These are phyloP conservation scores for Trametes hirsuta DNA, from an alignment of 1,284 basidiomycete genomes.

Conservation along the genomic window DNA sequence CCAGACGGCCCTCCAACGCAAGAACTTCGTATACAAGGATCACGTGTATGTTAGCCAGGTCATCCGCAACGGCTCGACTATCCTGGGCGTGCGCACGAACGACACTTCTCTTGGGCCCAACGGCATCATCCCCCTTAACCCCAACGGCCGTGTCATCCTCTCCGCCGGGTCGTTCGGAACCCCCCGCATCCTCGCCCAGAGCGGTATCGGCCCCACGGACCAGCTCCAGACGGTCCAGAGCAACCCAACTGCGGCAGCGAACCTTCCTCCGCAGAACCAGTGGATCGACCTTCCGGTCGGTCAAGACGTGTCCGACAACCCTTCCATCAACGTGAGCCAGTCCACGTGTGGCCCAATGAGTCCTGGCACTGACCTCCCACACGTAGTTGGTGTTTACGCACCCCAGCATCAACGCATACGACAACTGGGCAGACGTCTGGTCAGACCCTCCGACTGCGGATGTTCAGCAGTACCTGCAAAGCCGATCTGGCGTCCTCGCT, in stretches of 20 bases:
- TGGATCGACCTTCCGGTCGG: slow-evolving; percentile 69
- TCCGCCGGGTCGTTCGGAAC: slow-evolving; percentile 60
- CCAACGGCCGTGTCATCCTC: slow-evolving; percentile 63
- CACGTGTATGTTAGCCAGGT: slow-evolving; percentile 55
- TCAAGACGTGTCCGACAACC: slow-evolving; percentile 57
- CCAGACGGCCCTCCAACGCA: slow-evolving; percentile 54
- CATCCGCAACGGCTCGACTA: slow-evolving; percentile 57
- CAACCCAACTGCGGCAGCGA: slow-evolving; percentile 48
- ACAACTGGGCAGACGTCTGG: slow-evolving; percentile 68
- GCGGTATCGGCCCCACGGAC: slow-evolving; percentile 64
- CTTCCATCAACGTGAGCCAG: slow-evolving; percentile 58
- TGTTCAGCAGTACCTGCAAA: slow-evolving; percentile 53
- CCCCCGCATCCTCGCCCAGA: slow-evolving; percentile 62
- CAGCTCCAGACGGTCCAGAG: slow-evolving; percentile 55
- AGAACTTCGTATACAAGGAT: slow-evolving; percentile 55
- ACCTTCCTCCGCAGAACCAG: slow-evolving; percentile 50
- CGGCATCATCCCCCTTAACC: slow-evolving; percentile 57
- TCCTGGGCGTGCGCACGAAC: slow-evolving; percentile 65
- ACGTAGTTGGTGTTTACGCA: slow-evolving; percentile 64
- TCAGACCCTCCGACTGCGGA: slow-evolving; percentile 55
- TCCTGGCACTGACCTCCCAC: neutral
- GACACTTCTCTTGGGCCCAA: slow-evolving; percentile 56
- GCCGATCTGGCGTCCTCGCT: slow-evolving; percentile 59
- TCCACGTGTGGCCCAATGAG: too few species aligned
- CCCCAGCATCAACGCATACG: slow-evolving; percentile 61